A percentile compares a stretch with the other conserved stretches of the same genome.
These are phyloP conservation scores for Hyaloscypha variabilis DNA, from an alignment of 495 filamentous ascomycete genomes.

Conservation along the genomic window DNA sequence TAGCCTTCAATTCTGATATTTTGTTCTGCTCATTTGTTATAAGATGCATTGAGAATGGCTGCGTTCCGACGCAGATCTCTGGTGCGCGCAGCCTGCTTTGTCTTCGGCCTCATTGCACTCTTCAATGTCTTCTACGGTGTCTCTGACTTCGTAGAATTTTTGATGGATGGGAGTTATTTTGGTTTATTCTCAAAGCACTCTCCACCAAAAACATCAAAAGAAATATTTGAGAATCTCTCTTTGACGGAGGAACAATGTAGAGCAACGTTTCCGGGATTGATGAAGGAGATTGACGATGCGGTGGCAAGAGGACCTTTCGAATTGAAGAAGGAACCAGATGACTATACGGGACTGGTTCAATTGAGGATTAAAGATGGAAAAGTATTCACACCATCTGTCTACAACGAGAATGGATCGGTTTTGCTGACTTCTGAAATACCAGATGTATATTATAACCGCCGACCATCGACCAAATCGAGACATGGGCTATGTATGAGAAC, in stretches of 20 bases:
- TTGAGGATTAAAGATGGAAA: constrained; percentile 46
- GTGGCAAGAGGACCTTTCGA: constrained; percentile 48
- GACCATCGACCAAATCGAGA: constrained; percentile 33
- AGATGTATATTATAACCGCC: constrained; percentile 47
- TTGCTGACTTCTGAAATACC: constrained; percentile 1
- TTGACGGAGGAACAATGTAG: constrained; percentile 45
- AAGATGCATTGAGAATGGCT: background rate
- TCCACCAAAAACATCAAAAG: background rate
- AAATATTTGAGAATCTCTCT: constrained; percentile 35
- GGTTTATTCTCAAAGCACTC: background rate
- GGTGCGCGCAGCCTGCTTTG: background rate
- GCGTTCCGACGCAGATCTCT: constrained; percentile 4
- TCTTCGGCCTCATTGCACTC: background rate
- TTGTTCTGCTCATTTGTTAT: background rate
- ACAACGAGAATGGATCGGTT: no score
- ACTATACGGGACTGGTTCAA: constrained; percentile 40
- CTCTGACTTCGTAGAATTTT: background rate
- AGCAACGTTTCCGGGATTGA: constrained; percentile 47
- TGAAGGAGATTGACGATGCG: constrained; percentile 44
- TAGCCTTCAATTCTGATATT: background rate
- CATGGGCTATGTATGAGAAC: constrained; percentile 19
- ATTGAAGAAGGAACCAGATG: constrained; percentile 40
- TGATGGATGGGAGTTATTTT: background rate
- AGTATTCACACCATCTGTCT: no score
- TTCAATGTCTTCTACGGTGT: constrained; percentile 1